A percentile compares a stretch with the other conserved stretches of the same genome.
Evolutionary conservation across 768 basidiomycete species (phyloP).

Genomic region (Tulasnella sp.): DNA sequence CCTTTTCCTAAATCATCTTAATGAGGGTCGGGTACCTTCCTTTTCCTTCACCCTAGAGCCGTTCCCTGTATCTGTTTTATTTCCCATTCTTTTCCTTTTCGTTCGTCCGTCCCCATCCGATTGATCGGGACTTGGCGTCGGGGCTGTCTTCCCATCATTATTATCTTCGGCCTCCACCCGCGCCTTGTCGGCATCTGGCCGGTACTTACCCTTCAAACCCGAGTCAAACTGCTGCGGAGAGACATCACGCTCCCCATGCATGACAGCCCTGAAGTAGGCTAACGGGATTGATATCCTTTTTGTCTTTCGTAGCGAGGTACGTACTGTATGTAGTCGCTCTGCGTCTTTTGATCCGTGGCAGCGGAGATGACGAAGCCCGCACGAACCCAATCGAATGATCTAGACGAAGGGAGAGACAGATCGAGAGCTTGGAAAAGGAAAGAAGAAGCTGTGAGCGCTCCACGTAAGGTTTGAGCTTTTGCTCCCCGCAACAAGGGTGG

Average conservation of each 20-base stretch:
- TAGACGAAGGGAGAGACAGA: not conserved
- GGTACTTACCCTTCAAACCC: not conserved
- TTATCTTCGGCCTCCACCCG: not conserved
- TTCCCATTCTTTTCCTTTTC: not conserved
- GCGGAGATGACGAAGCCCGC: not conserved
- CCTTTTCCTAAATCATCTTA: not conserved
- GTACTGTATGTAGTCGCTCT: too few species aligned
- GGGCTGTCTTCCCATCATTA: not conserved
- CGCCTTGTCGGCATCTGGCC: not conserved
- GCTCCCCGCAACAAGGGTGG: not conserved
- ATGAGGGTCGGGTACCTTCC: slow-evolving; percentile 8
- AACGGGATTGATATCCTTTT: not conserved
- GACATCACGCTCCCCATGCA: not conserved
- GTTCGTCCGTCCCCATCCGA: not conserved
- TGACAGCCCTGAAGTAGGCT: not conserved
- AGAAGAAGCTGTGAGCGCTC: not conserved
- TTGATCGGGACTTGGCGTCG: not conserved
- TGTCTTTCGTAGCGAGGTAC: not conserved
- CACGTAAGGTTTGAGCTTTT: not conserved
- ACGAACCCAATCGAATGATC: not conserved
- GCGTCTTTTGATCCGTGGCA: not conserved
- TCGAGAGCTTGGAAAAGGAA: not conserved
- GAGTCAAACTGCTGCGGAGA: not conserved
- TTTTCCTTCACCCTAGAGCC: not conserved
- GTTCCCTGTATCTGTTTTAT: not conserved